These are phyloP conservation scores for Venturia effusa DNA, from an alignment of 2,329 filamentous ascomycete genomes.

Conservation along the genomic window DNA sequence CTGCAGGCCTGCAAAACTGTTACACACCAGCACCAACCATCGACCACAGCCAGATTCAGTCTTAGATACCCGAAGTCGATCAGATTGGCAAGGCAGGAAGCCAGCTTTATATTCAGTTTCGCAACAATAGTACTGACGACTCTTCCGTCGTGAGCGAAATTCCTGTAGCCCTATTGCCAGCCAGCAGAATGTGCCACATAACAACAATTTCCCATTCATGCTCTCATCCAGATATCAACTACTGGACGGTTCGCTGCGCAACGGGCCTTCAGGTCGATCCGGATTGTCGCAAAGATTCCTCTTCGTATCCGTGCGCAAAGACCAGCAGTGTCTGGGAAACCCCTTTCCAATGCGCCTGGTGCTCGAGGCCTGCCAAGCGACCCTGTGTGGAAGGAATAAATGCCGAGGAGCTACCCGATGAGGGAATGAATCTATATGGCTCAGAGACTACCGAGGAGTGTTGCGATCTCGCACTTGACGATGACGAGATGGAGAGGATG, in stretches of 20 bases:
- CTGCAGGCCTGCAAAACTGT: background rate
- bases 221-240: background rate
- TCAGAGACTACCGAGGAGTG: background rate
- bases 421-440: background rate
- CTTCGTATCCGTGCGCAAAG: background rate
- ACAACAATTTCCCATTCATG: background rate
- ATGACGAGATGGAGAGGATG: constrained; percentile 3
- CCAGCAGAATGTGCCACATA: background rate
- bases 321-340: background rate
- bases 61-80: background rate
- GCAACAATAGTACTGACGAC: background rate
- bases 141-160: background rate
- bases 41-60: background rate
- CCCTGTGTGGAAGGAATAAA: background rate
- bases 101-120: background rate
- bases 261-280: background rate
- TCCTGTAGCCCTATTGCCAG: background rate
- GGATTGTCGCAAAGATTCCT: background rate
- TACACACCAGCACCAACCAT: background rate
- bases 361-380: background rate
- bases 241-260: background rate
- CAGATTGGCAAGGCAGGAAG: background rate
- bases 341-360: background rate
- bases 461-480: background rate
- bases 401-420: background rate